Conservation (phyloP, 106 monocot genomes). For the Gastrodia elata region DNA sequence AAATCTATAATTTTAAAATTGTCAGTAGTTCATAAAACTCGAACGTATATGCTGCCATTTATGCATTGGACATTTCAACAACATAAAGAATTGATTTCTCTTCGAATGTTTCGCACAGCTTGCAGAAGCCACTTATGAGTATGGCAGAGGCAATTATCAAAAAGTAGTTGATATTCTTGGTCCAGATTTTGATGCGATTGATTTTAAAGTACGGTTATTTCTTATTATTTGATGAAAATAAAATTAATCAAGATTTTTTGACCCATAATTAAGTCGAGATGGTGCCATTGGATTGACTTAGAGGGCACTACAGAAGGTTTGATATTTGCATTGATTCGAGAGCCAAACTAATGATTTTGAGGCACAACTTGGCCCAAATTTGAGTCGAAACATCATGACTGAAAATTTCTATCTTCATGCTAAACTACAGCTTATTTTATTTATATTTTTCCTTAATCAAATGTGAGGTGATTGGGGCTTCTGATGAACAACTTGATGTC, state of each 20-base stretch:
- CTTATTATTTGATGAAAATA: not conserved
- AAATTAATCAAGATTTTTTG: not conserved
- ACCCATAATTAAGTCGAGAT: not conserved
- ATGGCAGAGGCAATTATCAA: constrained; percentile 49
- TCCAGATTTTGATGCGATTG: constrained; percentile 64
- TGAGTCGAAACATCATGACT: too few relatives aligned
- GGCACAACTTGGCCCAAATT: too few relatives aligned
- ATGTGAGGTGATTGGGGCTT: constrained; percentile 70
- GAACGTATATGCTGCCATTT: too few relatives aligned
- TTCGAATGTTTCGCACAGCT: constrained; percentile 18
- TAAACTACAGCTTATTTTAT: not conserved
- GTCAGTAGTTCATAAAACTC: not conserved
- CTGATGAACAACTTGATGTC: constrained; percentile 86
- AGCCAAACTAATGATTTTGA: too few relatives aligned
- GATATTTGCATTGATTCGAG: too few relatives aligned
- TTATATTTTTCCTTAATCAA: constrained; percentile 2
- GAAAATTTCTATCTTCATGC: too few relatives aligned
- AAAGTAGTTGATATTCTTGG: constrained; percentile 56
- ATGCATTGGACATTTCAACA: constrained; percentile 13
- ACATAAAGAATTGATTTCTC: not conserved
- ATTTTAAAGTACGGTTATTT: constrained; percentile 45
- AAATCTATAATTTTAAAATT: not conserved
- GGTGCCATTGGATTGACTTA: too few relatives aligned
- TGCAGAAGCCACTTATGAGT: constrained; percentile 70
- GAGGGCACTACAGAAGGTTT: too few relatives aligned